A percentile compares a stretch with the other conserved stretches of the same genome.
phyloP scores from a whole-genome alignment of 139 green algal genomes.

The Chlamydomonas applanata region DNA sequence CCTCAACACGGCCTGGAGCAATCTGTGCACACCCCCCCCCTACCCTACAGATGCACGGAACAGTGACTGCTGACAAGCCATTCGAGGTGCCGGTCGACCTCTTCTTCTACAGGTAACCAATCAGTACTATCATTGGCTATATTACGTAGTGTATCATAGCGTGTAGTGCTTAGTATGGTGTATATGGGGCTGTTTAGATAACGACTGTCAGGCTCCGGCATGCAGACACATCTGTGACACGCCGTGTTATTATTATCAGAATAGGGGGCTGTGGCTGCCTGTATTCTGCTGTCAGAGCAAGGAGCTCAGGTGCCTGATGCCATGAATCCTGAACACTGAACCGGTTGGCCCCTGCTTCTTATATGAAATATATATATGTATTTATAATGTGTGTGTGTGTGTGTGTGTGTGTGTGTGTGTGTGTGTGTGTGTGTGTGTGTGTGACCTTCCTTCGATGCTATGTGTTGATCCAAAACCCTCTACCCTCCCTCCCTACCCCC shows the following conservation, averaged over 20 bases:
- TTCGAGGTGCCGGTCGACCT: constrained; percentile 98
- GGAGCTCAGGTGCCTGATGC: not conserved
- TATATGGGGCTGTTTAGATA: not conserved
- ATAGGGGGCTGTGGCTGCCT: not conserved
- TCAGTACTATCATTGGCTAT: not conserved
- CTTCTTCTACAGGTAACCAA: constrained; percentile 92
- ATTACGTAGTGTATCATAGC: not conserved
- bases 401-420: constrained; percentile 1
- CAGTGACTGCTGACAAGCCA: constrained; percentile 60
- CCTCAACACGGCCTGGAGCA: too few relatives aligned
- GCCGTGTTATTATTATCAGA: too few relatives aligned
- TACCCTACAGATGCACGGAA: constrained; percentile 76
- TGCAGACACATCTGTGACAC: too few relatives aligned
- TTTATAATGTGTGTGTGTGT: too few relatives aligned
- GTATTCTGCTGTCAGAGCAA: not conserved
- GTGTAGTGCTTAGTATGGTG: not conserved
- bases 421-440: not conserved
- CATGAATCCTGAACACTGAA: too few relatives aligned
- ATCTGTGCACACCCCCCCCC: not conserved
- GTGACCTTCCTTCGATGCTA: not conserved
- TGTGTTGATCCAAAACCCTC: not conserved
- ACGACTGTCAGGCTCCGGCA: too few relatives aligned
- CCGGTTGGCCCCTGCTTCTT: too few relatives aligned
- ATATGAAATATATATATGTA: too few relatives aligned
- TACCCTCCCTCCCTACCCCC: not conserved